Evolutionary conservation across 2,329 filamentous ascomycete genomes (phyloP).

Genomic region (Neodidymelliopsis sp.): DNA sequence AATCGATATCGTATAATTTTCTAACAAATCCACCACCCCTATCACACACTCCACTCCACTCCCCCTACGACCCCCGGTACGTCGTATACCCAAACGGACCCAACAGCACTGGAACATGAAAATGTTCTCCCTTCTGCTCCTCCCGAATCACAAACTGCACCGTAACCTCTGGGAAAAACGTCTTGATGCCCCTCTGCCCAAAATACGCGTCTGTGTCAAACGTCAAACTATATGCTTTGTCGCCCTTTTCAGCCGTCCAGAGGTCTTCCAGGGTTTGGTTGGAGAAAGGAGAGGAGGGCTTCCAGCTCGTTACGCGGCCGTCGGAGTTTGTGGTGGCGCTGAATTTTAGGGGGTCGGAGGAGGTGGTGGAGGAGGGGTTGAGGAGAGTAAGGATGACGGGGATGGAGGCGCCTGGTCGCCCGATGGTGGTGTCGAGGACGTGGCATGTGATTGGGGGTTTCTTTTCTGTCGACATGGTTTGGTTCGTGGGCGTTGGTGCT

Average conservation of each 20-base stretch:
- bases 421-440: slow-evolving; percentile 81
- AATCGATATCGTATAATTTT: too few relatives aligned
- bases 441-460: slow-evolving; percentile 79
- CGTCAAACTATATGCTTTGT: slow-evolving; percentile 70
- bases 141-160: slow-evolving; percentile 61
- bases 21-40: too few relatives aligned
- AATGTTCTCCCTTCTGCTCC: slow-evolving; percentile 65
- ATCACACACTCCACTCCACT: too few relatives aligned
- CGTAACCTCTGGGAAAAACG: slow-evolving; percentile 66
- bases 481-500: slow-evolving; percentile 11
- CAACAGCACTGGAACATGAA: slow-evolving; percentile 80
- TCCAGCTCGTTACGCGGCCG: slow-evolving; percentile 76
- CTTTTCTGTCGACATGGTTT: slow-evolving; percentile 28
- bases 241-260: slow-evolving; percentile 45
- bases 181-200: slow-evolving; percentile 61
- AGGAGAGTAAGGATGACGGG: slow-evolving; percentile 68
- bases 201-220: slow-evolving; percentile 80
- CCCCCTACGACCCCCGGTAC: slow-evolving; percentile 66
- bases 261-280: slow-evolving; percentile 50
- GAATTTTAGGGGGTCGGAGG: slow-evolving; percentile 60
- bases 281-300: slow-evolving; percentile 56
- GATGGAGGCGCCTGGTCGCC: slow-evolving; percentile 71
- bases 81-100: slow-evolving; percentile 83
- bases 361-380: slow-evolving; percentile 47
- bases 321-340: slow-evolving; percentile 76